Evolutionary conservation across 371 early-diverging fungal genomes (phyloP).

Genomic region (Mortierella sp.): DNA sequence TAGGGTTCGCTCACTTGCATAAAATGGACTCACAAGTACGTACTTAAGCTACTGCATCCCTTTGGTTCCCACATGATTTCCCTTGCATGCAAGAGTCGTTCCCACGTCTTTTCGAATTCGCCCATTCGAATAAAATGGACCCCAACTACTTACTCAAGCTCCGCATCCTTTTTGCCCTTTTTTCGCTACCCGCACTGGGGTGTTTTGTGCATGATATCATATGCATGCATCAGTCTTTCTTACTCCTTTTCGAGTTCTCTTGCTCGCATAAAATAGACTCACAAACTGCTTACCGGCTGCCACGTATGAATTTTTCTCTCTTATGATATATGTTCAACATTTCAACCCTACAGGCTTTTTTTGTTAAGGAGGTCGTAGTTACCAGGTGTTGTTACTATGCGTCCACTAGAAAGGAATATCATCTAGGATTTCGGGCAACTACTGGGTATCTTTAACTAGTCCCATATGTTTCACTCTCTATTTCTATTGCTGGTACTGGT

Average conservation of each 20-base stretch:
- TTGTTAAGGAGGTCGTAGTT: not conserved
- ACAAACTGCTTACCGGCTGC: not conserved
- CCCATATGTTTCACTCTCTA: not conserved
- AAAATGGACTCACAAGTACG: not conserved
- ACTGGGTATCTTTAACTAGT: not conserved
- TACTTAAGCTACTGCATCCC: not conserved
- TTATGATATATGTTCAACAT: not conserved
- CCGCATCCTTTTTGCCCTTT: too few relatives aligned
- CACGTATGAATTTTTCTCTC: not conserved
- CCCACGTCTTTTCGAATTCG: too few relatives aligned
- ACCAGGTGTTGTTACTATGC: not conserved
- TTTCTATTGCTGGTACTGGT: constrained; percentile 12
- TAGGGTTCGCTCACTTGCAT: not conserved
- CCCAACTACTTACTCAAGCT: too few relatives aligned
- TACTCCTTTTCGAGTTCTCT: not conserved
- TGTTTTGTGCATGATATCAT: too few relatives aligned
- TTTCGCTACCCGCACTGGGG: too few relatives aligned
- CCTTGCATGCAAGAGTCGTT: too few relatives aligned
- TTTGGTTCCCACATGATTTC: too few relatives aligned
- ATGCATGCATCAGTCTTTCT: not conserved
- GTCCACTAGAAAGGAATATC: not conserved
- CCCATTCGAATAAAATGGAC: too few relatives aligned
- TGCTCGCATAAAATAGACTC: not conserved
- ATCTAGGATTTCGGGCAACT: not conserved
- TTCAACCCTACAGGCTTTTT: not conserved